Percentiles rank a stretch among this genome's conserved stretches.
These are phyloP conservation scores for Candida chauliodis DNA, from an alignment of 805 yeast genomes.

Conservation along the genomic window DNA sequence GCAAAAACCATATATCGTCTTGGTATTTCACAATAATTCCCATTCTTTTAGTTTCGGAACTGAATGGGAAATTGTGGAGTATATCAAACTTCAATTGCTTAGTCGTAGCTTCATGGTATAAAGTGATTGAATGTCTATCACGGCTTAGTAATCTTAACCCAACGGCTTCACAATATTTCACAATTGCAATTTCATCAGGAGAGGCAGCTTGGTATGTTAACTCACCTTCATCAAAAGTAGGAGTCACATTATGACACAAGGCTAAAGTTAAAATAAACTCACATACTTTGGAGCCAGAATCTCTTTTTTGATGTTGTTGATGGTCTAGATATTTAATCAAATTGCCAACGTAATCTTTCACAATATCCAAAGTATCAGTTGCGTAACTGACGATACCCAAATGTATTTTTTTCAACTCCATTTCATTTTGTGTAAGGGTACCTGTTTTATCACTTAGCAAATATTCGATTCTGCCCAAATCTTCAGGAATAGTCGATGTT, in stretches of 20 bases:
- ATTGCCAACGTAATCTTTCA: slow-evolving; percentile 57
- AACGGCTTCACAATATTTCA: slow-evolving; percentile 80
- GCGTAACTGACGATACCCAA: slow-evolving; percentile 91
- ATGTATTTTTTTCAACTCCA: slow-evolving; percentile 92
- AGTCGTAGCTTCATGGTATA: slow-evolving; percentile 60
- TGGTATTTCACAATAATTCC: slow-evolving; percentile 74
- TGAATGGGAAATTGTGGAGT: slow-evolving; percentile 86
- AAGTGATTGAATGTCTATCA: slow-evolving; percentile 71
- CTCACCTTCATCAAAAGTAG: slow-evolving; percentile 52
- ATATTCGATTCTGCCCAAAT: slow-evolving; percentile 92
- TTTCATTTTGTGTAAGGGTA: slow-evolving; percentile 94
- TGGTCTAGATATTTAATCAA: slow-evolving; percentile 21
- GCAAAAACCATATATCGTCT: slow-evolving; percentile 77
- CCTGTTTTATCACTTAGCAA: slow-evolving; percentile 94
- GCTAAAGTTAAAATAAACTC: slow-evolving; percentile 82
- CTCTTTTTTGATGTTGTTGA: slow-evolving; percentile 45
- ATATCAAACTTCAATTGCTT: slow-evolving; percentile 57
- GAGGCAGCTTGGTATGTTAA: slow-evolving; percentile 92
- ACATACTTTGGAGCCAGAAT: slow-evolving; percentile 69
- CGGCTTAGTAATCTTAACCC: slow-evolving; percentile 80
- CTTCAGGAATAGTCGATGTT: slow-evolving; percentile 97
- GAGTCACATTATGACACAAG: slow-evolving; percentile 96
- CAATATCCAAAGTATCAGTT: slow-evolving; percentile 88
- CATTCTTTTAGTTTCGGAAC: slow-evolving; percentile 94
- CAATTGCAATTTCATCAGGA: slow-evolving; percentile 98